Evolutionary conservation across 495 filamentous ascomycete genomes (phyloP), one percentile per base, ranked within the genome.

Genomic region (Penicillium robsamsonii): DNA sequence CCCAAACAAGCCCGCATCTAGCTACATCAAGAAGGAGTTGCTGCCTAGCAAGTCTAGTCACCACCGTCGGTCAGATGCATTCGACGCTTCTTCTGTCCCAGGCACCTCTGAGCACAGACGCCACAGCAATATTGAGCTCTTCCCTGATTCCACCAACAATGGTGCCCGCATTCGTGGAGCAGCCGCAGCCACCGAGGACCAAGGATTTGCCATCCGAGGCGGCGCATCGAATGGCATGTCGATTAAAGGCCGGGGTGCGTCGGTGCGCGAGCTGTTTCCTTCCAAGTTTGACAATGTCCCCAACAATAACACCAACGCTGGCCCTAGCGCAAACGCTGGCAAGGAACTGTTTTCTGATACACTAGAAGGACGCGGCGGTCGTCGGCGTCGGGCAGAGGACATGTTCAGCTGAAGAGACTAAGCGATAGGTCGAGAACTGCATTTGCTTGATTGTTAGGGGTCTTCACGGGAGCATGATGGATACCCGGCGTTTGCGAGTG

Each of bases 201-300:
- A 81, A 55, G 87, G 81, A 2, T 79, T 86, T 60, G 77, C 81
- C 6, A 89, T 93, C 60, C 87, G 87, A 42, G 89, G 88, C 44
- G 89, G 88, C 3, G 75, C 77, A 17, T 69, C 72, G 30, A 60
- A 74, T 22, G 76, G 77, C 8, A 59, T 76, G 8, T 76, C 77
- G 2, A 77, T 78, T 54, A 80, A 79, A 54, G 75, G 75, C 42
- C 68, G 65, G 18, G 72, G 72, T 10, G 70, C 80, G 11, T 84
- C 81, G 1, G 84, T 79, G 3, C 85, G 81, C 50, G 89, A 92
- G 65, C 69, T 92, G 13, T 92, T 92, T 55, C 87, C 88, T 10
- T 78, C 79, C 5, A 87, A 84, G 56, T 83, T 83, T 53, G 79
- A 40, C 22, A 18, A 8, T 31, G 24, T 9, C 24, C 18, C 5